Base-by-base conservation (phyloP, 352 stramenopile species). In the Phytopythium ostracodes region DNA sequence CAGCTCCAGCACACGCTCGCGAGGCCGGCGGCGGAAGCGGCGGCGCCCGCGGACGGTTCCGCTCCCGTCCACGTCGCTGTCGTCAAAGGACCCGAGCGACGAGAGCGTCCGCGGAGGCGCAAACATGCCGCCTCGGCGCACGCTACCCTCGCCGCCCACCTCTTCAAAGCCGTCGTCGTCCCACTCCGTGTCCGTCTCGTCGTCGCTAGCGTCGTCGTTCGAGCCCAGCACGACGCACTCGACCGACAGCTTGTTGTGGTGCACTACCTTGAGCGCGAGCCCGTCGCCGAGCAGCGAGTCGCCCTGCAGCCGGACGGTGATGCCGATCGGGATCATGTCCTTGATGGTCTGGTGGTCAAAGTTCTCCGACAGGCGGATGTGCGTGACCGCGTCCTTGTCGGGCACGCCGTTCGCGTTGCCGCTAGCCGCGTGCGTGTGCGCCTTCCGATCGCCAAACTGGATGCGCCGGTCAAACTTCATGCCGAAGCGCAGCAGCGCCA, bases 331-430 rank as follows among this genome's bases (percentile, higher is more conserved):
- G 56, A 96, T 89, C 81, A 96, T 92, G 55, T 91, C 85, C 59
- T 96, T 96, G 65, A 96, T 96, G 10, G 83, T 91, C 64, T 92
- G 90, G 79, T 96, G 87, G 59, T 96, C 85, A 63, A 96, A 96
- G 60, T 96, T 93, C 65, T 96, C 85, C 2, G 85, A 96, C 31
- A 96, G 60, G 1, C 81, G 81, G 47, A 96, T 96, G 56, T 92
- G 84, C 27, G 85, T 89, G 0, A 88, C 77, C 18, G 86, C 65
- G 29, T 75, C 65, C 17, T 85, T 76, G 35, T 81, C 72, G 8
- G 82, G 57, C 22, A 64, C 69, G 5, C 65, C 60, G 60, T 73
- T 56, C 1, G 25, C n/a, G 18, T 59, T 64, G 1, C 57, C 55
- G 14, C 53, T 60, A 24, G 71, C 56, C 12, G 59, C 53, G 46